Base-by-base conservation (phyloP, 495 filamentous ascomycete species). In the Lentithecium fluviatile region DNA sequence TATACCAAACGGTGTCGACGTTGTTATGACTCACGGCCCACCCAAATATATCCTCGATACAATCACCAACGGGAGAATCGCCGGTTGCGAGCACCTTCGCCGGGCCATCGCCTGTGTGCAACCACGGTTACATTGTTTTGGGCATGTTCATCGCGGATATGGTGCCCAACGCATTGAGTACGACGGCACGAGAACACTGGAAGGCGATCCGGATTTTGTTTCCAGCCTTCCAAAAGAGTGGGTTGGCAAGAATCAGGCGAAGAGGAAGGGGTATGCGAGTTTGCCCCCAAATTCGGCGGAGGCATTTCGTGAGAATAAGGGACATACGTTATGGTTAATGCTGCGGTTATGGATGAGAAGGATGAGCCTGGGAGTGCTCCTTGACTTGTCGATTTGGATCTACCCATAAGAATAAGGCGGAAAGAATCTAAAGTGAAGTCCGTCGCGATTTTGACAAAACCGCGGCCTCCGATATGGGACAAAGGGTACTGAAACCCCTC, bases 321-420 rank as follows among this genome's bases (percentile, higher is more conserved):
- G 47, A 59, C 78, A 88, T 57, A 90, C 87, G 10, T 55, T 91
- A 85, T 89, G 69, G 80, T 90, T 5, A 91, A 91, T 75, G 88
- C 87, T 3, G 80, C 83, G 52, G 80, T 89, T 19, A 75, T 80
- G 60, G 77, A 75, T 36, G 65, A 78, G 12, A 43, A 57, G 10
- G 83, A 83, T 67, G 56, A 68, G 13, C 72, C 79, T 12, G 47
- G 68, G 17, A 80, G 87, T 72, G 77, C 78, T 50, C 81, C 83
- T 1, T 88, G 83, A 82, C 48, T 86, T 10, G 79, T 89, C n/a
- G 82, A 87, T 69, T 54, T 88, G 45, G 85, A 87, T 55, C 67
- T 86, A 47, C 49, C 48, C 21, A 19, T 43, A 15, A 7, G 15
- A 38, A 7, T 7, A 7, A 8, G 36, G 15, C 15, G 36, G 36